Percentiles rank a stretch among this genome's conserved stretches.
Evolutionary conservation across 495 filamentous ascomycete species (phyloP).

Genomic region (Amorphotheca resinae): DNA sequence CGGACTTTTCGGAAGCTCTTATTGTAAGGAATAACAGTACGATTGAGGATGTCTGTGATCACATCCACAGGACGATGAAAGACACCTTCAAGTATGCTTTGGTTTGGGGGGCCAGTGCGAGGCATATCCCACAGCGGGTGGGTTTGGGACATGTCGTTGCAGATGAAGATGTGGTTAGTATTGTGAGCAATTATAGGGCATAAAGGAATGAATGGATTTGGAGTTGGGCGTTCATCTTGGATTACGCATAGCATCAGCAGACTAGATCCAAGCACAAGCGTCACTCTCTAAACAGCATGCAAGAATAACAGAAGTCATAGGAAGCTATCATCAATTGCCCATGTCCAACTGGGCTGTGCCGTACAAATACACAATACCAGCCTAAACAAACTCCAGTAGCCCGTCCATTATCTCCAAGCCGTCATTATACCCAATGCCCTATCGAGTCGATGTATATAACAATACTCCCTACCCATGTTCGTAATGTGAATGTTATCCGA

Average conservation of each 20-base stretch:
- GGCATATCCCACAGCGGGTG: conserved; percentile 89
- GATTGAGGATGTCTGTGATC: conserved; percentile 96
- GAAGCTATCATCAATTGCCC: conserved; percentile 11
- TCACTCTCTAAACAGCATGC: background rate
- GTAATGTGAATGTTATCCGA: background rate
- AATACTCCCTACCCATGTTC: background rate
- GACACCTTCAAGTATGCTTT: conserved; percentile 98
- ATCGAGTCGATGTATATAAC: background rate
- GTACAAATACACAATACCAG: conserved; percentile 3
- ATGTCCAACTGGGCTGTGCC: conserved; percentile 1
- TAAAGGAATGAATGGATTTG: conserved; percentile 18
- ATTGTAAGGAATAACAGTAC: conserved; percentile 80
- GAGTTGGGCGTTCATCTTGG: conserved; percentile 1
- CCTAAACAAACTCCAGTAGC: conserved; percentile 12
- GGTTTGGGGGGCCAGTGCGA: conserved; percentile 93
- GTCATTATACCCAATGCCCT: conserved; percentile 1
- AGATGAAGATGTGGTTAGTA: conserved; percentile 96
- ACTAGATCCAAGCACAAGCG: background rate
- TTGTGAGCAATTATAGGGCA: conserved; percentile 67
- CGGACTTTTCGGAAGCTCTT: conserved; percentile 83
- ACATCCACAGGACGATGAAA: conserved; percentile 87
- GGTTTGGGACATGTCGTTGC: conserved; percentile 76
- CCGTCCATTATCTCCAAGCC: conserved; percentile 12
- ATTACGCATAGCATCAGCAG: too few species aligned
- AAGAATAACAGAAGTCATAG: background rate